phyloP scores from a whole-genome alignment of 768 basidiomycete genomes.

The Lactarius trivialis region DNA sequence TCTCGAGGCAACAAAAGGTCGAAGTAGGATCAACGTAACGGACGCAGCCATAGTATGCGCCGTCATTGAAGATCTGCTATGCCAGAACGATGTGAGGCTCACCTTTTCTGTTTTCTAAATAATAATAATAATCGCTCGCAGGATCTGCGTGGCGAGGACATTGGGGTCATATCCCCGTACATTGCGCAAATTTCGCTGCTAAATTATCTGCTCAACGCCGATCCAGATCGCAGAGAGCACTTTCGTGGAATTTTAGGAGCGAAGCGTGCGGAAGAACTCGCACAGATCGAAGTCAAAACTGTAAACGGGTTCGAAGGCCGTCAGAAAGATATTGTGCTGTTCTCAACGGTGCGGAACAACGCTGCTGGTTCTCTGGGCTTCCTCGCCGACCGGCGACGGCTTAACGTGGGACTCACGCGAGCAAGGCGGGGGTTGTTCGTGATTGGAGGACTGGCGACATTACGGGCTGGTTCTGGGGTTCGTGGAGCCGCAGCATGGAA shows the following conservation, averaged over 20 bases:
- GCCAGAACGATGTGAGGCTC: constrained; percentile 24
- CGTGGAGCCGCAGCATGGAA: constrained; percentile 41
- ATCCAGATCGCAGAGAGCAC: constrained; percentile 44
- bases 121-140: constrained; percentile 27
- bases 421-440: constrained; percentile 83
- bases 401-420: constrained; percentile 88
- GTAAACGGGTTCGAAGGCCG: constrained; percentile 94
- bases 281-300: constrained; percentile 77
- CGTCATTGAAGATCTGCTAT: constrained; percentile 75
- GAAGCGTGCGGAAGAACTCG: constrained; percentile 57
- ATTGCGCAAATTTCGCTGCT: constrained; percentile 77
- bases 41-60: constrained; percentile 76
- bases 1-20: constrained; percentile 57
- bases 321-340: constrained; percentile 88
- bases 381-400: constrained; percentile 73
- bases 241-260: constrained; percentile 58
- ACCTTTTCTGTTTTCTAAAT: neutral
- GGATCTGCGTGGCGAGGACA: constrained; percentile 64
- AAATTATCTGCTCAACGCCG: constrained; percentile 54
- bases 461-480: constrained; percentile 40
- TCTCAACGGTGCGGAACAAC: constrained; percentile 88
- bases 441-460: constrained; percentile 64
- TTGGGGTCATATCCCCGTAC: constrained; percentile 92
- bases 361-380: constrained; percentile 75
- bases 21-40: constrained; percentile 68